Base-by-base conservation (phyloP, 2,329 filamentous ascomycete species). In the Epichloe typhina region DNA sequence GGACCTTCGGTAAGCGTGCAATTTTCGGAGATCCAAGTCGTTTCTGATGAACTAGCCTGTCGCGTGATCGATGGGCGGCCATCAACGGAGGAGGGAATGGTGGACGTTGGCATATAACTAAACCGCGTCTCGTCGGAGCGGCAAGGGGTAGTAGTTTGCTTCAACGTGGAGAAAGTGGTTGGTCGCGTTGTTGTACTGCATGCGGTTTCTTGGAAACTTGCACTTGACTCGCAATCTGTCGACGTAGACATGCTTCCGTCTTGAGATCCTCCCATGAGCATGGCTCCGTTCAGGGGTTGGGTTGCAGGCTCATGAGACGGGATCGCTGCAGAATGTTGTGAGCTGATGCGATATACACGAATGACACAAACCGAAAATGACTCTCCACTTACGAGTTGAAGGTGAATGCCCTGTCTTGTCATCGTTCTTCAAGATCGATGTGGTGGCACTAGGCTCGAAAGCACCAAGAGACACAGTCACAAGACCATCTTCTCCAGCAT, bases 401-500 rank as follows among this genome's bases (percentile, higher is more conserved):
- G 33, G 37, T 35, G 38, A 33, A n/a, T 40, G 12, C n/a, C n/a
- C 21, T 12, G 4, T 37, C 17, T 12, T 38, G 5, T 23, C 42
- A 13, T 50, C 37, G 17, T 49, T 36, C 15, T 26, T 33, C 26
- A 37, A 33, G 13, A 40, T 33, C 17, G 44, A 55, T 5, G 59
- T 46, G 45, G 54, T 51, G 39, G 58, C 39, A 2, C 49, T 48
- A 9, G 56, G 43, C 11, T 53, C 52, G 7, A 57, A 56, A 5
- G n/a, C 17, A 15, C 31, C 49, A 3, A 62, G 39, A 37, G 62
- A 62, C 11, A 64, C 44, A 6, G 62, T 66, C 3, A 68, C 54
- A 21, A 65, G 54, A 15, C 63, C 65, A 45, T 66, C 59, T n/a
- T 58, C 50, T 1, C 64, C 64, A 48, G 63, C 57, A 33, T 58